Conservation (phyloP, 352 stramenopile species). For the Pythium aquatile region DNA sequence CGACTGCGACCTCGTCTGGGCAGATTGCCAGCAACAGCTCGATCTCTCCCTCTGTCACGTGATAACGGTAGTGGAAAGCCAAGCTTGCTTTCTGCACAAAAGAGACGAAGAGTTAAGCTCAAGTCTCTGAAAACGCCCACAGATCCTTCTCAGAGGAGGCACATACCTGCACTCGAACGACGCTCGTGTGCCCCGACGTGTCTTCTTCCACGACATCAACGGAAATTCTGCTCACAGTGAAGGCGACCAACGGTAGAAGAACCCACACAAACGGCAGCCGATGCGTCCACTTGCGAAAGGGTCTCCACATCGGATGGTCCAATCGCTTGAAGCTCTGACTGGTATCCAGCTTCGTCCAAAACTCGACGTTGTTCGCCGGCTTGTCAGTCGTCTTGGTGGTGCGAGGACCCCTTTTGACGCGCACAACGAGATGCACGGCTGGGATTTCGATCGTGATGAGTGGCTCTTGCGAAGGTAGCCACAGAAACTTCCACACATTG, state of each 20-base stretch:
- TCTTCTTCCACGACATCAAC: slow-evolving; percentile 37
- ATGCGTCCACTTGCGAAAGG: slow-evolving; percentile 38
- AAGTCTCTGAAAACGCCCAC: too few relatives aligned
- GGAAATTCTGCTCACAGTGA: slow-evolving; percentile 31
- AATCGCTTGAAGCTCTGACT: slow-evolving; percentile 31
- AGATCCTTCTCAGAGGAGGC: neutral
- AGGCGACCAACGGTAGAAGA: slow-evolving; percentile 34
- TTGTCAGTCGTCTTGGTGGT: neutral
- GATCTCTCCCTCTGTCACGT: slow-evolving; percentile 3
- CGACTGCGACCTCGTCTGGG: neutral
- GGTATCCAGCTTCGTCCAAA: slow-evolving; percentile 24
- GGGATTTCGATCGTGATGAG: slow-evolving; percentile 44
- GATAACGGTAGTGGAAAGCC: neutral
- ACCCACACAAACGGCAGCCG: slow-evolving; percentile 36
- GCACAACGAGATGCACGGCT: slow-evolving; percentile 37
- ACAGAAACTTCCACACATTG: slow-evolving; percentile 50
- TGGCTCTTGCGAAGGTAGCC: slow-evolving; percentile 37
- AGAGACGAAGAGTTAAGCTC: neutral
- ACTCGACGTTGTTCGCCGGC: neutral
- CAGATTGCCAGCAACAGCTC: slow-evolving; percentile 9
- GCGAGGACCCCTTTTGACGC: neutral
- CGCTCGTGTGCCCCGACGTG: neutral
- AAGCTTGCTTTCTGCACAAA: neutral
- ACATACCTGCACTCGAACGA: neutral
- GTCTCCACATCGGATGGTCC: slow-evolving; percentile 39